Evolutionary conservation across 352 stramenopile genomes (phyloP), one percentile per base, ranked within the genome.

Genomic region (Globisporangium camurandrum): DNA sequence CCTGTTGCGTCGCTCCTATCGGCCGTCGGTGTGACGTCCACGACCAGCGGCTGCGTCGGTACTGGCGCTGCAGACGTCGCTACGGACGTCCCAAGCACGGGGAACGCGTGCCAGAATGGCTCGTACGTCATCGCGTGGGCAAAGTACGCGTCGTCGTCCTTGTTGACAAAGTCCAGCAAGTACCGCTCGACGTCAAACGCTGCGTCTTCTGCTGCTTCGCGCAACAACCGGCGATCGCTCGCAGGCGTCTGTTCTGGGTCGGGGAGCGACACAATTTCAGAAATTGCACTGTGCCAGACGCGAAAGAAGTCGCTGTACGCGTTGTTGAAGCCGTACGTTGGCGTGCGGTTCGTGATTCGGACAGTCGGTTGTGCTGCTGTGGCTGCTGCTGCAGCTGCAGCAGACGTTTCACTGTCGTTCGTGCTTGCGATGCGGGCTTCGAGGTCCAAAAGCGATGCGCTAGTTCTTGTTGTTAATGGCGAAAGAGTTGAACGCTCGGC

Each of bases 131-230:
- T 93, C 0, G 95, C 92, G 22, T 90, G 58, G 23, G 86, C 52
- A 42, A 93, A 98, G 46, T 99, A 86, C 57, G 95, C 90, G 66
- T 99, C 96, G 33, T 98, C 90, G 19, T 72, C 47, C 23, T 79
- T 72, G 40, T 97, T 81, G 24, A 89, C 62, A 43, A 95, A 93
- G 70, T 99, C 97, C 49, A 91, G 79, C 17, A 98, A 69, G 57
- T 99, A 99, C 27, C 96, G 84, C 57, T 98, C 95, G 9, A 85
- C 46, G 66, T 98, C 85, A 70, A 99, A 99, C 37, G 96, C 85
- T 31, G 79, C 51, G 45, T 97, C 72, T 67, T 99, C 97, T 3
- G 75, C 77, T 6, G 73, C 52, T 38, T 95, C 63, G 20, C 93
- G 83, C 46, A 95, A 53, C n/a, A 66, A 53, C 10, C 71, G 54